Conservation (phyloP, 192 early-diverging fungal species). For the Pecoramyces ruminantium region DNA sequence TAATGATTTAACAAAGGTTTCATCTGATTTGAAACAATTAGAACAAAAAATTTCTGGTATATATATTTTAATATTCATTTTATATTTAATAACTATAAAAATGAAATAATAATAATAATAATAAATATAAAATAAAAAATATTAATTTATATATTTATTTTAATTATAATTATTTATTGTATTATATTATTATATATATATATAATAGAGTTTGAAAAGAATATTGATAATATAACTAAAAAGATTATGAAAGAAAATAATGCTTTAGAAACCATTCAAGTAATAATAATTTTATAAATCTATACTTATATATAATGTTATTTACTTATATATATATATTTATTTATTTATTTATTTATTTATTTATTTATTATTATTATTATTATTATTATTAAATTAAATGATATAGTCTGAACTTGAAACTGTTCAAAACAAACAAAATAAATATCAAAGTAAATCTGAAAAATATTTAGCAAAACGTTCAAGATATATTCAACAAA, state of each 20-base stretch:
- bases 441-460: not conserved
- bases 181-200: no score
- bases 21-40: not conserved
- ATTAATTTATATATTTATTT: no score
- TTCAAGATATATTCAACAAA: constrained; percentile 35
- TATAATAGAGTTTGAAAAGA: not conserved
- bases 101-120: not conserved
- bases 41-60: not conserved
- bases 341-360: no score
- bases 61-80: no score
- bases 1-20: not conserved
- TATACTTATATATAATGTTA: no score
- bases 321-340: no score
- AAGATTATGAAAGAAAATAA: not conserved
- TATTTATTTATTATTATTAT: no score
- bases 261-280: not conserved
- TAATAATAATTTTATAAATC: no score
- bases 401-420: not conserved
- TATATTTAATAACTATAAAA: not conserved
- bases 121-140: no score
- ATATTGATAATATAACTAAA: not conserved
- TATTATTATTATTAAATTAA: no score
- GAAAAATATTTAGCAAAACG: not conserved
- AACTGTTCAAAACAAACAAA: not conserved
- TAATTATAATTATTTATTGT: no score